phyloP scores from a whole-genome alignment of 306 rosid species.

The Pterocarpus macrocarpus region DNA sequence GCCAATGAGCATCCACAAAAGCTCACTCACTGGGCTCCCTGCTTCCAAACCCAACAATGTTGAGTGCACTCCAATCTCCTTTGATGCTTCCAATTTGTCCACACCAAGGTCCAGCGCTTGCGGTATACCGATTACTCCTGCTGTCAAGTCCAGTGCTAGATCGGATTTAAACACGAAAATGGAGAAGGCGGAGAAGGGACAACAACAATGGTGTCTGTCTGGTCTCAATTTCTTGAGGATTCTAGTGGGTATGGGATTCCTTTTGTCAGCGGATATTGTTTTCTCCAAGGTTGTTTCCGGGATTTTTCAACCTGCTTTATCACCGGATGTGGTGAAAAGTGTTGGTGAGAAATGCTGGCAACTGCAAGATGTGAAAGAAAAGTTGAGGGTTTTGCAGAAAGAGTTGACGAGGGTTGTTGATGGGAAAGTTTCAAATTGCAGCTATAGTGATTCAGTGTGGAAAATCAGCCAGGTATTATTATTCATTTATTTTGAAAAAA shows the following conservation, averaged over 20 bases:
- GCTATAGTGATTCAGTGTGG: conserved; percentile 59
- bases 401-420: conserved; percentile 57
- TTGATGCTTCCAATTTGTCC: conserved; percentile 61
- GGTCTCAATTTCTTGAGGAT: conserved; percentile 38
- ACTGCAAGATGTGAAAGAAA: conserved; percentile 67
- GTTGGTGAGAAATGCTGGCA: conserved; percentile 58
- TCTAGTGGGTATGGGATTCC: conserved; percentile 53
- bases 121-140: conserved; percentile 33
- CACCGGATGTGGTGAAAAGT: conserved; percentile 57
- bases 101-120: conserved; percentile 56
- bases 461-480: conserved; percentile 72
- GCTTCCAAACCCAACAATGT: conserved; percentile 53
- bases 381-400: conserved; percentile 69
- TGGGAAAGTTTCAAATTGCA: conserved; percentile 74
- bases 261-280: conserved; percentile 53
- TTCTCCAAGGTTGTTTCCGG: conserved; percentile 50
- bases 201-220: conserved; percentile 35
- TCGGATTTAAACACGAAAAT: conserved; percentile 16
- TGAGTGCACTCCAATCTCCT: conserved; percentile 67
- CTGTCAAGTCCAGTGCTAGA: conserved; percentile 51
- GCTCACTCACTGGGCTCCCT: conserved; percentile 70
- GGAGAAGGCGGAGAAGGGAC: background rate
- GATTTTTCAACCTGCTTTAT: conserved; percentile 54
- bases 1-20: conserved; percentile 69
- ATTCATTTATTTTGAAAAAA: background rate